A percentile compares a stretch with the other conserved stretches of the same genome.
Conservation (phyloP, 371 early-diverging fungal species). For the Mucor mucedo region DNA sequence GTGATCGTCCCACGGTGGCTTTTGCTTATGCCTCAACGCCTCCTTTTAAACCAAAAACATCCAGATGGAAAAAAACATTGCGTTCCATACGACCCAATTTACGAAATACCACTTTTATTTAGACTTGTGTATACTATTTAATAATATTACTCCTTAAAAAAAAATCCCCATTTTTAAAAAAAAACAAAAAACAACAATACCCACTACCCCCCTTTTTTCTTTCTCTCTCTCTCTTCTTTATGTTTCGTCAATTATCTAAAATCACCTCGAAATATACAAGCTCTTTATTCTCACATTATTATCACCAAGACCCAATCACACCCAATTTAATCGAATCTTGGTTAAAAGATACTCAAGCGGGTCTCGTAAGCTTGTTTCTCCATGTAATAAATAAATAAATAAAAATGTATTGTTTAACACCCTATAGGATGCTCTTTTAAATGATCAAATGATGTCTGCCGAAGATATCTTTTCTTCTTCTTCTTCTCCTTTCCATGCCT, state of each 20-base stretch:
- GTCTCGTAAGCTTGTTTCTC: constrained; percentile 15
- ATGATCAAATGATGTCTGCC: constrained; percentile 31
- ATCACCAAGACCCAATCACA: neutral
- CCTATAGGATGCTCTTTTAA: constrained; percentile 31
- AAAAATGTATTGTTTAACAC: neutral
- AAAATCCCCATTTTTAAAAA: neutral
- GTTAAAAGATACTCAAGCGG: constrained; percentile 23
- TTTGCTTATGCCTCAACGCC: constrained; percentile 40
- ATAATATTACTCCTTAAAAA: neutral
- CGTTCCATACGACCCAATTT: constrained; percentile 11
- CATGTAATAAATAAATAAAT: neutral
- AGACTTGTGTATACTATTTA: neutral
- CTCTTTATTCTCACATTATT: constrained; percentile 10
- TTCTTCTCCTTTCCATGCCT: constrained; percentile 40
- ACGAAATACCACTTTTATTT: too few species aligned
- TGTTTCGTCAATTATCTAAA: constrained; percentile 35
- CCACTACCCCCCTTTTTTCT: neutral
- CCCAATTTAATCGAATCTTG: constrained; percentile 6
- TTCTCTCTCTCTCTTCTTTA: constrained; percentile 4
- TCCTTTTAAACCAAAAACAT: neutral
- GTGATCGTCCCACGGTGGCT: constrained; percentile 18
- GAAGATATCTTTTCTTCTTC: constrained; percentile 31
- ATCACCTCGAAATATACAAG: constrained; percentile 25
- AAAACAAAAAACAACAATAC: neutral
- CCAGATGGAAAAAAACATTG: constrained; percentile 21